Conservation (phyloP, 2,329 filamentous ascomycete species). For the Sporothrix luriei region DNA sequence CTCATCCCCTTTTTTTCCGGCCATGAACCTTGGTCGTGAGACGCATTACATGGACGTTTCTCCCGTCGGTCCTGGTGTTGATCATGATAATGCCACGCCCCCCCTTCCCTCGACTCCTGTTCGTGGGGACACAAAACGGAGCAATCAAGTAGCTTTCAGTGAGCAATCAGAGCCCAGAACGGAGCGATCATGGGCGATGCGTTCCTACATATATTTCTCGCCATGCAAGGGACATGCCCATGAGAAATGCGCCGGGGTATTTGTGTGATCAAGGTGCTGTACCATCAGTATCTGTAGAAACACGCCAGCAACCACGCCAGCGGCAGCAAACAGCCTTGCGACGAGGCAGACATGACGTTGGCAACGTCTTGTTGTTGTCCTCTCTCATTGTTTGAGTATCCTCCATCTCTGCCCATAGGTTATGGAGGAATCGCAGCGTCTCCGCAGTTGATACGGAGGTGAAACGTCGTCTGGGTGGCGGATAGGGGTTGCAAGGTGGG, state of each 20-base stretch:
- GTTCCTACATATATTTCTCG: neutral
- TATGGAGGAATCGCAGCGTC: neutral
- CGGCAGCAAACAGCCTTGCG: conserved; percentile 7
- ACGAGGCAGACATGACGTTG: too few species aligned
- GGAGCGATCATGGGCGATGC: neutral
- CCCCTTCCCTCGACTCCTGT: neutral
- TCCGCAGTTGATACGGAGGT: conserved; percentile 31
- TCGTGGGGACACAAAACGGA: conserved; percentile 2
- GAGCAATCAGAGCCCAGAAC: conserved; percentile 23
- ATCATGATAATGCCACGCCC: conserved; percentile 18
- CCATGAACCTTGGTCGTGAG: conserved; percentile 4
- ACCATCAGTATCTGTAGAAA: too few species aligned
- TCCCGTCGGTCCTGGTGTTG: conserved; percentile 3
- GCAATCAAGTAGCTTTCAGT: neutral
- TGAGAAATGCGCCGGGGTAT: conserved; percentile 12
- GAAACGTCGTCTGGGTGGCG: conserved; percentile 21
- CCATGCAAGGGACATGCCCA: neutral
- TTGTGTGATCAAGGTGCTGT: neutral
- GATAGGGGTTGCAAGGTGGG: neutral
- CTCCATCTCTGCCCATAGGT: neutral
- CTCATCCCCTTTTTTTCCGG: neutral
- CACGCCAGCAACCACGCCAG: conserved; percentile 2
- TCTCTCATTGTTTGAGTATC: neutral
- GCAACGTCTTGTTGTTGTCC: neutral
- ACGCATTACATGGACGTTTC: neutral